Percentiles rank a stretch among this genome's conserved stretches.
These are phyloP conservation scores for Leccinellum luteum DNA, from an alignment of 768 basidiomycete genomes.

Conservation along the genomic window DNA sequence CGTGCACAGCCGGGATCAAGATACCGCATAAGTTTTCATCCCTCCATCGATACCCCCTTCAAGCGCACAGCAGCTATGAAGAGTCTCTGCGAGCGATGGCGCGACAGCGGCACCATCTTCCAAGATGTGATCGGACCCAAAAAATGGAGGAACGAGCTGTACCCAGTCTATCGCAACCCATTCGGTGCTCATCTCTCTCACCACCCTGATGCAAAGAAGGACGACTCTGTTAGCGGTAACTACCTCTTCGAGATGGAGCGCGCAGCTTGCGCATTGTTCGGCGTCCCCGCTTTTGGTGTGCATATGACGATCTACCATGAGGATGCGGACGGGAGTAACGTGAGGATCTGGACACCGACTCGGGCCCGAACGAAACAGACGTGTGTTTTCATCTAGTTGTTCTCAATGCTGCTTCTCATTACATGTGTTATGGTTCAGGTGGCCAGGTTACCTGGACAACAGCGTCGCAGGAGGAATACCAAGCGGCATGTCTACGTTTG, in stretches of 20 bases:
- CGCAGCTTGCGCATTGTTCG: constrained; percentile 84
- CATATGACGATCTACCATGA: constrained; percentile 74
- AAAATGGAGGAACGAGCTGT: constrained; percentile 87
- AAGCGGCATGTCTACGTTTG: constrained; percentile 67
- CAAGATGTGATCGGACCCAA: constrained; percentile 62
- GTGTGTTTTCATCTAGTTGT: constrained; percentile 41
- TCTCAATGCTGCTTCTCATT: background rate
- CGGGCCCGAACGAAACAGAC: constrained; percentile 86
- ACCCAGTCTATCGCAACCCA: constrained; percentile 71
- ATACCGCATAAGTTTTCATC: constrained; percentile 45
- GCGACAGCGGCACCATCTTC: constrained; percentile 55
- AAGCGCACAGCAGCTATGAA: constrained; percentile 62
- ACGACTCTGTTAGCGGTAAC: constrained; percentile 42
- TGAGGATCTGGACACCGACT: constrained; percentile 85
- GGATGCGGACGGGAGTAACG: constrained; percentile 34
- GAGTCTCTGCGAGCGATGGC: constrained; percentile 73
- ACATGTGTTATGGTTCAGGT: constrained; percentile 40
- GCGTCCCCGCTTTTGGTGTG: constrained; percentile 87
- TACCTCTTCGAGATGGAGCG: constrained; percentile 89
- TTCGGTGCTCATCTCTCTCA: constrained; percentile 49
- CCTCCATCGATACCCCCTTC: constrained; percentile 49
- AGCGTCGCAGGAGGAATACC: constrained; percentile 91
- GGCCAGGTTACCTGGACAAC: constrained; percentile 88
- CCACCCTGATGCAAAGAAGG: constrained; percentile 28
- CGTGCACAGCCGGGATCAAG: constrained; percentile 23